Conservation (phyloP, 1,139 yeast genomes). For the Spathaspora sp. region DNA sequence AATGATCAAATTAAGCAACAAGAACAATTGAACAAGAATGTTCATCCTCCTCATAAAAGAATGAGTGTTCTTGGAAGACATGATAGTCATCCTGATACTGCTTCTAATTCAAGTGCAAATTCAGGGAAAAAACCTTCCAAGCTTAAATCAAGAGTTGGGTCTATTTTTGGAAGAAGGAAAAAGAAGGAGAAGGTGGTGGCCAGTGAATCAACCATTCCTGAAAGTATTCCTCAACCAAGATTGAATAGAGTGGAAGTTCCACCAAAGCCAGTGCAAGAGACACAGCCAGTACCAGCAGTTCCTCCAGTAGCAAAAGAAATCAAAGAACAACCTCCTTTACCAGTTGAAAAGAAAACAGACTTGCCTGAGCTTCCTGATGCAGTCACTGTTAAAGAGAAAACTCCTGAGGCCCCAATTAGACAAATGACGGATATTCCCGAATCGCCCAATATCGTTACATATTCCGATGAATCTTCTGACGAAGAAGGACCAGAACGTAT, state of each 20-base stretch:
- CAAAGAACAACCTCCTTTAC: conserved; percentile 1
- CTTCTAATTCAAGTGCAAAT: neutral
- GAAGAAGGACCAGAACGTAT: conserved; percentile 21
- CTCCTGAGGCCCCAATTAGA: conserved; percentile 8
- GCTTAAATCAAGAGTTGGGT: conserved; percentile 78
- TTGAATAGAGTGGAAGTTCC: conserved; percentile 1
- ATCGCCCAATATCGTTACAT: conserved; percentile 31
- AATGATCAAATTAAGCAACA: conserved; percentile 8
- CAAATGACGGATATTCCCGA: conserved; percentile 9
- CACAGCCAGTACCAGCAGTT: neutral
- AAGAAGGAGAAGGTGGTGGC: conserved; percentile 29
- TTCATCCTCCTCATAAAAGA: conserved; percentile 5
- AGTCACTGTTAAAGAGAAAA: conserved; percentile 6
- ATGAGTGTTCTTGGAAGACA: conserved; percentile 8
- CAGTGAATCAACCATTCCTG: conserved; percentile 30
- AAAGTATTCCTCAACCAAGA: too few species aligned
- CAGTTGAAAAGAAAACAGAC: conserved; percentile 1
- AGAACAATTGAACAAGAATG: conserved; percentile 1
- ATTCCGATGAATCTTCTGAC: conserved; percentile 20
- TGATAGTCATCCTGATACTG: neutral
- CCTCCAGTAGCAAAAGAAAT: neutral
- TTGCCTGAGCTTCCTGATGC: conserved; percentile 8
- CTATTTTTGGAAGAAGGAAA: conserved; percentile 72
- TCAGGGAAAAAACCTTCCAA: conserved; percentile 23
- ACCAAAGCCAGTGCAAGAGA: neutral